Percentiles rank a stretch among this genome's conserved stretches.
Evolutionary conservation across 495 filamentous ascomycete genomes (phyloP).

Genomic region (Trichoderma erinaceum): DNA sequence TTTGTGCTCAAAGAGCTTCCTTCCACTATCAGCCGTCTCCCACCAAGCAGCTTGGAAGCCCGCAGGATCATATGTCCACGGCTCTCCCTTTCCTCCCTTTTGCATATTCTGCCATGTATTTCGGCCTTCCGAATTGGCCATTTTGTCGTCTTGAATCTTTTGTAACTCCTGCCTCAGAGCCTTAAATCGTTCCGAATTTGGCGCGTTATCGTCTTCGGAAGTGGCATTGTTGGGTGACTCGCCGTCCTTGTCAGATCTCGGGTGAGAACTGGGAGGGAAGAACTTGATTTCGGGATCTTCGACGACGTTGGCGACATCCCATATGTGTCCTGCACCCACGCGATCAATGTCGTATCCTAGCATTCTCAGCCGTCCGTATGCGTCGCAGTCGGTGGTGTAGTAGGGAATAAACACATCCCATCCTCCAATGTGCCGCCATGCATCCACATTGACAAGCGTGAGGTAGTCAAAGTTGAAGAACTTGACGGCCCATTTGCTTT

Average conservation of each 20-base stretch:
- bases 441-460: constrained; percentile 49
- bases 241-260: constrained; percentile 33
- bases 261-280: constrained; percentile 35
- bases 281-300: constrained; percentile 44
- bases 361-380: constrained; percentile 49
- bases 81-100: constrained; percentile 54
- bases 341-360: constrained; percentile 42
- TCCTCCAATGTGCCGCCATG: constrained; percentile 48
- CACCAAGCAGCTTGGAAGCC: constrained; percentile 49
- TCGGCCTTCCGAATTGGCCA: constrained; percentile 40
- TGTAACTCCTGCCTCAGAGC: constrained; percentile 17
- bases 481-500: constrained; percentile 44
- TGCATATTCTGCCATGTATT: constrained; percentile 57
- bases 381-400: constrained; percentile 56
- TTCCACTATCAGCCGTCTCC: constrained; percentile 48
- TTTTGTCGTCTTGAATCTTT: constrained; percentile 26
- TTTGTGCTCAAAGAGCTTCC: constrained; percentile 46
- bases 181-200: background rate
- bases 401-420: constrained; percentile 59
- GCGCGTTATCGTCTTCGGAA: background rate
- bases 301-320: constrained; percentile 43
- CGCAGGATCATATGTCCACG: constrained; percentile 48
- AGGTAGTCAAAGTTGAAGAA: constrained; percentile 57
- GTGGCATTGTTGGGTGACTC: constrained; percentile 19
- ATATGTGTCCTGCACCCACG: constrained; percentile 43